Percentiles rank a stretch among this genome's conserved stretches.
These are phyloP conservation scores for Ceratobasidium papillatum DNA, from an alignment of 1,284 basidiomycete species.

Conservation along the genomic window DNA sequence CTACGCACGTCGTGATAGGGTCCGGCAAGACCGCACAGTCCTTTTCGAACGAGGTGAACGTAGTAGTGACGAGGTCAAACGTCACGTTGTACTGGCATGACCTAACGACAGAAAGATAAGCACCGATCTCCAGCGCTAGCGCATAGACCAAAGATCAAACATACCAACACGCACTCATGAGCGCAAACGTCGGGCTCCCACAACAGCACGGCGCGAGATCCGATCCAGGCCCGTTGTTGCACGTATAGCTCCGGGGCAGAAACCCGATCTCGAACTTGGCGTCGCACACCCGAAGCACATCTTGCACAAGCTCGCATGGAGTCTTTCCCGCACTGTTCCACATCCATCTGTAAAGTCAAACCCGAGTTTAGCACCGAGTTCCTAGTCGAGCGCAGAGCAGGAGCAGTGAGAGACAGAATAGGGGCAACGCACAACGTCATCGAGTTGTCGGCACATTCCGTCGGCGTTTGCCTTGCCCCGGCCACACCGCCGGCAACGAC, in stretches of 20 bases:
- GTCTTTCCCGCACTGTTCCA: slow-evolving; percentile 26
- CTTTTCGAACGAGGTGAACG: slow-evolving; percentile 37
- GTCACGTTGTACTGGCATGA: slow-evolving; percentile 39
- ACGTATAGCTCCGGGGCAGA: slow-evolving; percentile 19
- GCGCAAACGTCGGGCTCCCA: slow-evolving; percentile 39
- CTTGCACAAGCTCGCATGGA: slow-evolving; percentile 32
- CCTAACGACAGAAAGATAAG: not conserved
- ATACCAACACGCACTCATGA: slow-evolving; percentile 39
- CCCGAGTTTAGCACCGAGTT: not conserved
- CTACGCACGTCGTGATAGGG: slow-evolving; percentile 33
- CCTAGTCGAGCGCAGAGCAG: not conserved
- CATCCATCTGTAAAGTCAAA: slow-evolving; percentile 31
- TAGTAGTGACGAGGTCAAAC: slow-evolving; percentile 37
- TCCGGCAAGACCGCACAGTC: slow-evolving; percentile 17
- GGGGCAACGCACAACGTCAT: slow-evolving; percentile 28
- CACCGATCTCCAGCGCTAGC: not conserved
- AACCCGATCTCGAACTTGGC: slow-evolving; percentile 12
- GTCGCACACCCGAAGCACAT: slow-evolving; percentile 32
- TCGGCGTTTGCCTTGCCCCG: slow-evolving; percentile 7
- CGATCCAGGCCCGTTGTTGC: slow-evolving; percentile 15
- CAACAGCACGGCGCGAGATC: slow-evolving; percentile 33
- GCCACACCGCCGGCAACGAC: not conserved
- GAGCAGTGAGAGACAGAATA: not conserved
- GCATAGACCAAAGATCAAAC: not conserved
- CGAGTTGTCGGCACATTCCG: slow-evolving; percentile 28